Evolutionary conservation across 2,329 filamentous ascomycete species (phyloP), one percentile per base, ranked within the genome.

Genomic region (Colletotrichum gloeosporioides): DNA sequence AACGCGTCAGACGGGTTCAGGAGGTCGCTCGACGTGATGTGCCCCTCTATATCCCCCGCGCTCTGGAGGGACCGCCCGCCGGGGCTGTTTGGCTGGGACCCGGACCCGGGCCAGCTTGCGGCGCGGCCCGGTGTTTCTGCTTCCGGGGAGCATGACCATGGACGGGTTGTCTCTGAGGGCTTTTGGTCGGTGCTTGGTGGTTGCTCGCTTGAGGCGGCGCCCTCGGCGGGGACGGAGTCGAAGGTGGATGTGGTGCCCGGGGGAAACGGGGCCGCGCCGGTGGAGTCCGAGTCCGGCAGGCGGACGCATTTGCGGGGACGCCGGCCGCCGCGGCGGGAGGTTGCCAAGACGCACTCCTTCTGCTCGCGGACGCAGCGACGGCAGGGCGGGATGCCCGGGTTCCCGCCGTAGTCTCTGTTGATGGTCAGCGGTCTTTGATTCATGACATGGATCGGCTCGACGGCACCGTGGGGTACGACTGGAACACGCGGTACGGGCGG

Each of bases 1-100:
- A 87, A 78, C 0, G 86, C 86, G 68, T 87, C 86, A 2, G 86
- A 87, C 3, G 85, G 86, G 22, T 86, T 86, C 39, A 87, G 78
- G 2, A 87, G 80, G 75, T 87, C 85, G 0, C 83, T 83, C 0
- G 85, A 84, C 2, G 84, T 84, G 73, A 87, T 86, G 59, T 84
- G 84, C 32, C 85, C 85, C 55, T 86, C 84, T 7, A 87, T 82
- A 65, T 80, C 74, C 13, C 73, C 73, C 6, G 73, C 53, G 57
- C 73, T 76, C 59, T 76, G 66, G 18, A 76, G 73, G 4, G 73
- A 76, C 27, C 49, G 69, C 61, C 66, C 76, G 59, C 78, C 76
- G 77, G 66, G 77, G 36, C 73, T 79, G 62, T 73, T 32, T 44
- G 75, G 71, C 76, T 77, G 73, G 36, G 76, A 65, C 25, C 63